Evolutionary conservation across 2,329 filamentous ascomycete genomes (phyloP), one percentile per base, ranked within the genome.

Genomic region (Phyllosticta paracitricarpa): DNA sequence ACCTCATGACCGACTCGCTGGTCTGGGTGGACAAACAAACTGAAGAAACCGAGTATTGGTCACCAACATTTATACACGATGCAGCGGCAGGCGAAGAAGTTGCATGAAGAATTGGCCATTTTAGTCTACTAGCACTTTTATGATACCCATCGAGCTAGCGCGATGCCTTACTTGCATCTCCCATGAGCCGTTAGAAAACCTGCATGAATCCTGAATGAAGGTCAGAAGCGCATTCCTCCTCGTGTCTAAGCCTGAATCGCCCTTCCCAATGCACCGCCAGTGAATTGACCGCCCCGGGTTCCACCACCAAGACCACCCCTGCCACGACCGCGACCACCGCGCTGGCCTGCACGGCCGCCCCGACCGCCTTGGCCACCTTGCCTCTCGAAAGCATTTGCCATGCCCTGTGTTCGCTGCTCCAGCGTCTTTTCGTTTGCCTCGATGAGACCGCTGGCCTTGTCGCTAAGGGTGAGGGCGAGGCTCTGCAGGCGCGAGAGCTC

Each of bases 391-490:
- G 91, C 93, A 71, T 96, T 96, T 63, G 90, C 87, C 68, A 92
- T 96, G 69, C 94, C 94, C 76, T 97, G 91, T 68, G 95, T 97
- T 73, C 94, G 86, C 76, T 97, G 92, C 82, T 99, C 94, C 68
- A 99, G 83, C 25, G 93, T 96, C 75, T 95, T 88, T 82, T 99
- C 94, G 79, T 99, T 99, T 68, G 87, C 87, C 82, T 99, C 95
- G 72, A 97, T 96, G 63, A 99, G 87, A 59, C 88, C 86, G 73
- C 91, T 96, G 62, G 94, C 93, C 84, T 97, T 99, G 81, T 99
- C 94, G 63, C 89, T 91, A 58, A 99, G 82, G 9, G 92, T 94
- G 66, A 99, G 86, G 33, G 95, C 92, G 71, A 99, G 82, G 75
- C 90, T 96, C 79, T 99, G 94, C 66, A 99, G 85, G 68, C 95